Conservation (phyloP, 306 rosid genomes). For the Vigna reflexopilosa region DNA sequence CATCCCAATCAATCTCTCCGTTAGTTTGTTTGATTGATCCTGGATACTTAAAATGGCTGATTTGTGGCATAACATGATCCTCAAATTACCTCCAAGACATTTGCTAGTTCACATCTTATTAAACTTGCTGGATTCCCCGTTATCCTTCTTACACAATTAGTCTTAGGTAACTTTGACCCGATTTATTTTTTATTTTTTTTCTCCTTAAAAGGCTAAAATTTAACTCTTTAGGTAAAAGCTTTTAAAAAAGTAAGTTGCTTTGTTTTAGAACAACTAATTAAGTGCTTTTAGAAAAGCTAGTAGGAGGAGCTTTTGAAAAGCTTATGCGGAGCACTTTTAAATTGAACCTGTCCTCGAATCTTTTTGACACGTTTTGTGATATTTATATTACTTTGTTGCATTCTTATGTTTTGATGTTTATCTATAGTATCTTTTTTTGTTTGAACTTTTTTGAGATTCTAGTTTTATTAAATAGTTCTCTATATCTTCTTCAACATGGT, state of each 20-base stretch:
- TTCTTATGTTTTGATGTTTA: too few species aligned
- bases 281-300: background rate
- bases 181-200: too few species aligned
- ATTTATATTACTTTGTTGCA: too few species aligned
- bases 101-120: background rate
- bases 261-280: background rate
- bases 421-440: too few species aligned
- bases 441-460: background rate
- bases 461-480: background rate
- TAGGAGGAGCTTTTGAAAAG: background rate
- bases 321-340: background rate
- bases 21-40: background rate
- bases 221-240: background rate
- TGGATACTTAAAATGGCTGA: background rate
- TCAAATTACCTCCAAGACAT: background rate
- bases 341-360: background rate
- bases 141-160: background rate
- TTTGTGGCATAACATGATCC: conserved; percentile 15
- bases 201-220: background rate
- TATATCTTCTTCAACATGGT: background rate
- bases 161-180: background rate
- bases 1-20: background rate
- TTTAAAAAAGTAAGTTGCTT: background rate
- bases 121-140: background rate
- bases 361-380: background rate